phyloP scores from a whole-genome alignment of 2,329 filamentous ascomycete species.

The Hypoxylon rubiginosum region DNA sequence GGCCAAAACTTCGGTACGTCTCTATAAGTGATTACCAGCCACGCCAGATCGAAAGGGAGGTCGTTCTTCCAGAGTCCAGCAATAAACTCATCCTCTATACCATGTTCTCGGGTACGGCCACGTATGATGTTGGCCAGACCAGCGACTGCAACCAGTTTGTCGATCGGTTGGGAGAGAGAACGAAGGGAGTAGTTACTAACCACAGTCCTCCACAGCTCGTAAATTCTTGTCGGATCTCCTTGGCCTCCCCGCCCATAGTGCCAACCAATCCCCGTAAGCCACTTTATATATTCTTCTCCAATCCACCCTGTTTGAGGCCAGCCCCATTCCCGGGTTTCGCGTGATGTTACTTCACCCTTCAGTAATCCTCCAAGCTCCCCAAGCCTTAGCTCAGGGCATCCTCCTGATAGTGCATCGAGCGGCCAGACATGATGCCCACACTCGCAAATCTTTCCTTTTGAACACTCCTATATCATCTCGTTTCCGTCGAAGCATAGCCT shows the following conservation, averaged over 20 bases:
- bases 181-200: background rate
- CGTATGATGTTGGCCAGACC: background rate
- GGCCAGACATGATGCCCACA: constrained; percentile 1
- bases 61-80: background rate
- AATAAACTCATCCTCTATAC: background rate
- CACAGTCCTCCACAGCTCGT: background rate
- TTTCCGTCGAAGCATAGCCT: constrained; percentile 1
- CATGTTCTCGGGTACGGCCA: background rate
- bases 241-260: background rate
- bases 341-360: background rate
- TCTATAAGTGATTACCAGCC: background rate
- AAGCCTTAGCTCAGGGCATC: background rate
- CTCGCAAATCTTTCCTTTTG: background rate
- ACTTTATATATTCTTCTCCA: too few species aligned
- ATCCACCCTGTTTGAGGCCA: too few species aligned
- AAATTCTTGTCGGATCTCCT: background rate
- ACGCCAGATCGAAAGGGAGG: background rate
- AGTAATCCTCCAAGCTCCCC: background rate
- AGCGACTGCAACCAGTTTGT: background rate
- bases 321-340: too few species aligned
- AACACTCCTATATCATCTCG: background rate
- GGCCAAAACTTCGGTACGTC: background rate
- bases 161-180: background rate
- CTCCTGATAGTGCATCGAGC: background rate
- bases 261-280: background rate